These are phyloP conservation scores for Lactarius hengduanensis DNA, from an alignment of 768 basidiomycete species.

Conservation along the genomic window DNA sequence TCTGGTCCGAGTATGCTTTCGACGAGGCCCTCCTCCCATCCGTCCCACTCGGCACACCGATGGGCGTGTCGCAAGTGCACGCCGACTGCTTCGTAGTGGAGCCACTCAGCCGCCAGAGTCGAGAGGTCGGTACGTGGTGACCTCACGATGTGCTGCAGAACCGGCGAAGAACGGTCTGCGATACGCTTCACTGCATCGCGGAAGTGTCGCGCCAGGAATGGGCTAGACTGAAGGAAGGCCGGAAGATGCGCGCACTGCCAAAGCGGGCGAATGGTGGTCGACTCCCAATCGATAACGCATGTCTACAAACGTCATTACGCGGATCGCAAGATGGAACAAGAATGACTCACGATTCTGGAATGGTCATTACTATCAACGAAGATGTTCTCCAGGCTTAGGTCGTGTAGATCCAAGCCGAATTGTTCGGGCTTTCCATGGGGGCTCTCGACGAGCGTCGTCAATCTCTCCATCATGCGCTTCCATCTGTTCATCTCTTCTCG, in stretches of 20 bases:
- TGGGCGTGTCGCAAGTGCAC: constrained; percentile 71
- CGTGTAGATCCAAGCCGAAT: constrained; percentile 83
- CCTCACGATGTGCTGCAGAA: constrained; percentile 31
- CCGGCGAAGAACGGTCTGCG: constrained; percentile 31
- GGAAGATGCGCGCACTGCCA: constrained; percentile 86
- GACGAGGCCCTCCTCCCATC: constrained; percentile 85
- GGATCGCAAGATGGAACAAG: not conserved
- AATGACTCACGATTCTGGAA: constrained; percentile 63
- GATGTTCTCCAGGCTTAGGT: constrained; percentile 80
- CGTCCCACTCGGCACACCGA: constrained; percentile 84
- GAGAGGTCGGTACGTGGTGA: constrained; percentile 37
- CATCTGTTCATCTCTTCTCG: constrained; percentile 71
- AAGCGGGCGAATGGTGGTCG: constrained; percentile 81
- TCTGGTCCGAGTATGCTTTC: constrained; percentile 72
- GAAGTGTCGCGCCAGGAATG: constrained; percentile 71
- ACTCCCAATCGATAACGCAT: constrained; percentile 89
- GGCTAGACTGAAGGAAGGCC: constrained; percentile 73
- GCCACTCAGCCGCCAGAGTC: constrained; percentile 63
- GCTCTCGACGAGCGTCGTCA: constrained; percentile 39
- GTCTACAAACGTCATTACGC: constrained; percentile 47
- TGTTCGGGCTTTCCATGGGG: constrained; percentile 47
- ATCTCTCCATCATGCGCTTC: constrained; percentile 62
- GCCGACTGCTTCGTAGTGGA: constrained; percentile 66
- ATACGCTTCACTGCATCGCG: constrained; percentile 59
- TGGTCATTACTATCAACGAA: constrained; percentile 73